Evolutionary conservation across 2,329 filamentous ascomycete species (phyloP), one percentile per base, ranked within the genome.

Genomic region (Neonectria ditissima): DNA sequence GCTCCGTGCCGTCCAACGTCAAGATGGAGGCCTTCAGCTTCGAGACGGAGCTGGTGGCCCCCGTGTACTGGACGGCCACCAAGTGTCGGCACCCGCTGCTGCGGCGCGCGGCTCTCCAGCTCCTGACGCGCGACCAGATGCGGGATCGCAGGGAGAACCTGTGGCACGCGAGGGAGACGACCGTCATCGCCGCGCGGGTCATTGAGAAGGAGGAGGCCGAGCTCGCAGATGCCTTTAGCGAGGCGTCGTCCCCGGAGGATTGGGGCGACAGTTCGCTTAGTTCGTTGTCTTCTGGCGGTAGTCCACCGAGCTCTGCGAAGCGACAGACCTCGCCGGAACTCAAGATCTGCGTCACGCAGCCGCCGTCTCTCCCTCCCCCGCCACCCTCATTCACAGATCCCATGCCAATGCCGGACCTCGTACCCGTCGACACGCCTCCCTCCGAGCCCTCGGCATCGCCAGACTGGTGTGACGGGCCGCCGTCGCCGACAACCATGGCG

Each of bases 81-180:
- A 81, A 80, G 55, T 82, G 80, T 52, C 75, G 81, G 1, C 81
- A 82, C 60, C 84, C 78, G 0, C 69, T 78, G 16, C 73, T 82
- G 5, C 68, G 81, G 13, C 74, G 80, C 1, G 75, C 78, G 1
- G 81, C 81, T 0, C 69, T 82, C 0, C 69, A 74, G 13, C 73
- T 82, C 11, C 69, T 82, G 10, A 73, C 70, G 6, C 68, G 74
- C 4, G 70, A 75, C 2, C 67, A 76, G 45, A 70, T 77, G 52
- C 69, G 69, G 16, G 68, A 77, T 32, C 71, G 79, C 5, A 69
- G 76, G 7, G 81, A 83, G 63, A 81, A 80, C 37, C 57, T 82
- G 0, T 83, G 80, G 79, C 74, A 78, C 3, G 72, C 74, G 0
- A 70, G 74, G 7, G 70, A 74, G 44, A 72, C 78, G 47, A 72